Percentiles rank a stretch among this genome's conserved stretches.
Evolutionary conservation across 106 monocot species (phyloP).

Genomic region (Acorus gramineus): DNA sequence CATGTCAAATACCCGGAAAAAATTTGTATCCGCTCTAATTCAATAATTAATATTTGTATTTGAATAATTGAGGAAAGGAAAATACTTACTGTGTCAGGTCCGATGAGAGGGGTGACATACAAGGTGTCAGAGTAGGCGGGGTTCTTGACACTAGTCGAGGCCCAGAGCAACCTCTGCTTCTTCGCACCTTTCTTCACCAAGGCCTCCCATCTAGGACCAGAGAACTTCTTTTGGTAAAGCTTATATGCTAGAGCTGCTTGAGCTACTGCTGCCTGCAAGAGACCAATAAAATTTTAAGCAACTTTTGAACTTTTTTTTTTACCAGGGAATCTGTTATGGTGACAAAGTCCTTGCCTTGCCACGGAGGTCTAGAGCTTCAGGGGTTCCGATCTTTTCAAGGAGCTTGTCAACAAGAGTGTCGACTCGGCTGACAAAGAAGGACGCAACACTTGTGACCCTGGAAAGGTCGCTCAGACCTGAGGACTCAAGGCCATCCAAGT

Average conservation of each 20-base stretch:
- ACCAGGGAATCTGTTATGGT: not conserved
- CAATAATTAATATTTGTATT: no score
- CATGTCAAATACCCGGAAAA: no score
- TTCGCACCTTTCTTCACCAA: conserved; percentile 89
- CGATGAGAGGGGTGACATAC: conserved; percentile 81
- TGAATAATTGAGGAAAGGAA: no score
- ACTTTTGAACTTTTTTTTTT: not conserved
- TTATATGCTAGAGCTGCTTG: conserved; percentile 77
- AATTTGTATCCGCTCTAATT: no score
- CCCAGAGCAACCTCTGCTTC: conserved; percentile 90
- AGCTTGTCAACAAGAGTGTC: conserved; percentile 79
- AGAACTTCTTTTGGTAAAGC: conserved; percentile 93
- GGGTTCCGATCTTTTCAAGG: conserved; percentile 81
- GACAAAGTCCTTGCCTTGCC: conserved; percentile 46
- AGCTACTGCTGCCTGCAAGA: conserved; percentile 75
- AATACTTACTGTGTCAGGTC: conserved; percentile 72
- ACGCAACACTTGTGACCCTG: conserved; percentile 79
- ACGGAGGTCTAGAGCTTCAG: conserved; percentile 75
- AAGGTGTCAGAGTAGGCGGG: conserved; percentile 79
- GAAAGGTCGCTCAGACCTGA: conserved; percentile 74
- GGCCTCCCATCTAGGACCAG: conserved; percentile 88
- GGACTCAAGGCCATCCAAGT: conserved; percentile 85
- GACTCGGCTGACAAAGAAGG: conserved; percentile 92
- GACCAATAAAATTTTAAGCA: not conserved
- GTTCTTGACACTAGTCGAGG: conserved; percentile 93